Base-by-base conservation (phyloP, 2,329 filamentous ascomycete species). In the Aspergillus sergii region DNA sequence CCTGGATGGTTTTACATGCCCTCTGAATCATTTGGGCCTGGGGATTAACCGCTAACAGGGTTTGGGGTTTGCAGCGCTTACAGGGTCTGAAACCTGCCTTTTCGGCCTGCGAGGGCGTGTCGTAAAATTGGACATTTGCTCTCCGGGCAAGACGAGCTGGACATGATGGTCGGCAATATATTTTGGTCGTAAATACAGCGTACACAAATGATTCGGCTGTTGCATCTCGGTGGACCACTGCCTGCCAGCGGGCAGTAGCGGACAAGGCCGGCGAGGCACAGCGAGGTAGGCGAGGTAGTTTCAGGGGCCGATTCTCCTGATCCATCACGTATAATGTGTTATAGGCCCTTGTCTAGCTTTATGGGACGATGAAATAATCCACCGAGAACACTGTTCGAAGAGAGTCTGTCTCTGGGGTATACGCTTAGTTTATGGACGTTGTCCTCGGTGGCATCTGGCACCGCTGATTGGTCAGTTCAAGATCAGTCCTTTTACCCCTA, bases 131-230 rank as follows among this genome's bases (percentile, higher is more conserved):
- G 36, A 91, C 79, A 23, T 85, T 84, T 12, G 85, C 81, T n/a
- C 85, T 80, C 2, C 82, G 79, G 1, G 85, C 83, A 16, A 91
- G 82, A n/a, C 87, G 83, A 4, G 84, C 82, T 1, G 82, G 78
- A 61, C 85, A 88, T 3, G 80, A 84, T 1, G 85, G 84, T 1
- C 84, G 81, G 69, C 85, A 88, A 72, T 85, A 87, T 57, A 86
- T 85, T 51, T 78, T 79, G 3, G 85, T 88, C 0, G 84, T 84
- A 59, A 80, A 79, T n/a, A 88, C 85, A 21, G 77, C 81, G 75
- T 88, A 88, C 65, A 87, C 79, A 73, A 88, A 88, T 34, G 74
- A 74, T 58, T 80, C 78, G 23, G 80, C 79, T 23, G 75, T 72
- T 32, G 78, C 59, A 64, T 84, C 80, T 56, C 83, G 80, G 60